Conservation (phyloP, 2,329 filamentous ascomycete species). For the Trichoderma koningiopsis region DNA sequence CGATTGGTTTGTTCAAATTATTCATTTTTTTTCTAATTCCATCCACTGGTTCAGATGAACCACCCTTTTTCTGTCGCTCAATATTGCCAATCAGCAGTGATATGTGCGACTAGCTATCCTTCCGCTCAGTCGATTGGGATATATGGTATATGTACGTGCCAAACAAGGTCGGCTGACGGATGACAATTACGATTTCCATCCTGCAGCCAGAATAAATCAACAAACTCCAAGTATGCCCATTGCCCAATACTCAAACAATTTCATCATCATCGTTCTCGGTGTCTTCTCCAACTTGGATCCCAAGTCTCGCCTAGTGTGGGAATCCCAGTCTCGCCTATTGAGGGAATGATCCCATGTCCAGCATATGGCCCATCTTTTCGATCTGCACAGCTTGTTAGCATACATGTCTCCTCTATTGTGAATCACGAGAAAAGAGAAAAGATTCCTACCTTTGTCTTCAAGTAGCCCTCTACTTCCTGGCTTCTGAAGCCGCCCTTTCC, state of each 20-base stretch:
- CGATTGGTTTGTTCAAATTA: background rate
- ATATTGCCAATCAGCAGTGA: background rate
- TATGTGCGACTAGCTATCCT: background rate
- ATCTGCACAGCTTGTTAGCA: conserved; percentile 56
- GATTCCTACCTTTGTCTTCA: conserved; percentile 82
- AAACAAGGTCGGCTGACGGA: background rate
- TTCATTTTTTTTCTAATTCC: background rate
- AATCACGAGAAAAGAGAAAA: background rate
- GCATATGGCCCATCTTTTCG: conserved; percentile 84
- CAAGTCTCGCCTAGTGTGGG: too few species aligned
- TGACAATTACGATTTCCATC: background rate
- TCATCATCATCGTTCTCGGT: background rate
- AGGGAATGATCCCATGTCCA: conserved; percentile 53
- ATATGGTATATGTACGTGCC: background rate
- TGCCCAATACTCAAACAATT: background rate
- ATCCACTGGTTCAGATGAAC: background rate
- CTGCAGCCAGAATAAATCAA: background rate
- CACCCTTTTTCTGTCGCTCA: background rate
- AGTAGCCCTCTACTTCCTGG: conserved; percentile 87
- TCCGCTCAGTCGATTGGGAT: background rate
- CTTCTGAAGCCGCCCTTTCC: conserved; percentile 81
- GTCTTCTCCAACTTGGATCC: too few species aligned
- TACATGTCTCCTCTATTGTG: background rate
- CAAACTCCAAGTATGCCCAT: conserved; percentile 17
- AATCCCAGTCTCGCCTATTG: background rate